These are phyloP conservation scores for Colletotrichum nymphaeae DNA, from an alignment of 2,329 filamentous ascomycete species.

Conservation along the genomic window DNA sequence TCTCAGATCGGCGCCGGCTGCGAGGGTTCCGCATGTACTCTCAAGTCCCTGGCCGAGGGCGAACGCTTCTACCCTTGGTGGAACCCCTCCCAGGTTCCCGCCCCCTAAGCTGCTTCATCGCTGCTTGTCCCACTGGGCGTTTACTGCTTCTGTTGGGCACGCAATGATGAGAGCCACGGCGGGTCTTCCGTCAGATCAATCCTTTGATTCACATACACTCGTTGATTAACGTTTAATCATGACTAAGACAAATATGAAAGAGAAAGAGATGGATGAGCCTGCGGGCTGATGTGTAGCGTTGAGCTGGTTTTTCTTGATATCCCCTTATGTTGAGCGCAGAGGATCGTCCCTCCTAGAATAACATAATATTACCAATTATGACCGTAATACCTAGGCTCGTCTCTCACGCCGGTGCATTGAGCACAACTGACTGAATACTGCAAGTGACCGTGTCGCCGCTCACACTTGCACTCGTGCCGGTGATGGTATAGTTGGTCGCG, in stretches of 20 bases:
- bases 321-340: conserved; percentile 3
- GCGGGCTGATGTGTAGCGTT: not conserved
- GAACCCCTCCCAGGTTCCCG: conserved; percentile 31
- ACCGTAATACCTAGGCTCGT: not conserved
- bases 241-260: not conserved
- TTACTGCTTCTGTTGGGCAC: conserved; percentile 16
- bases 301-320: conserved; percentile 16
- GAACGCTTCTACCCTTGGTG: conserved; percentile 54
- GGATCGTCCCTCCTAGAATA: not conserved
- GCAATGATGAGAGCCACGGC: conserved; percentile 3
- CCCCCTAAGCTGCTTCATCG: conserved; percentile 20
- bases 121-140: conserved; percentile 23
- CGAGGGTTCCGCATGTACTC: conserved; percentile 39
- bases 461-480: not conserved
- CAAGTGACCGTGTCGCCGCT: not conserved
- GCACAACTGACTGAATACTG: not conserved
- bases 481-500: not conserved
- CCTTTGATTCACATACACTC: not conserved
- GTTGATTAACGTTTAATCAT: not conserved
- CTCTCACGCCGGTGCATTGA: not conserved
- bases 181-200: not conserved
- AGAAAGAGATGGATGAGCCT: not conserved
- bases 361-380: conserved; percentile 3
- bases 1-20: conserved; percentile 37
- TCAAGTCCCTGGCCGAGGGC: conserved; percentile 40